Evolutionary conservation across 1,139 yeast genomes (phyloP).

Genomic region (Pneumocystis wakefieldiae): DNA sequence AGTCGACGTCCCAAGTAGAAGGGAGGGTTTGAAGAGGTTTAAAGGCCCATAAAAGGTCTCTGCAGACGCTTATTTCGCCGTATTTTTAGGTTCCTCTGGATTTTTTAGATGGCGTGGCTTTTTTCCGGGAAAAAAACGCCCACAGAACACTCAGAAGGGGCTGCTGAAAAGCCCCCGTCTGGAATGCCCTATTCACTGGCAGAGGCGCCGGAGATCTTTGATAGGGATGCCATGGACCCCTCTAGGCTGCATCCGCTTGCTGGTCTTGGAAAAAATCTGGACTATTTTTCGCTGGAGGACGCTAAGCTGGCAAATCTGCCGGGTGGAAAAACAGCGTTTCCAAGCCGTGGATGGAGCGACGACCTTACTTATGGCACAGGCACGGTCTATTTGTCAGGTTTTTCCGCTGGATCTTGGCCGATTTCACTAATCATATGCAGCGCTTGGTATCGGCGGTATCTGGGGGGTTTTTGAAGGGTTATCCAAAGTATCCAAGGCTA

Average conservation of each 20-base stretch:
- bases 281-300: conserved; percentile 78
- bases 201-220: background rate
- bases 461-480: conserved; percentile 82
- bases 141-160: background rate
- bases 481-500: conserved; percentile 56
- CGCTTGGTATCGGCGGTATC: conserved; percentile 68
- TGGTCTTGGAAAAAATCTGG: conserved; percentile 71
- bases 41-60: too few species aligned
- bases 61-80: too few species aligned
- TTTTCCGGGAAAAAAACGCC: background rate
- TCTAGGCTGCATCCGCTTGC: conserved; percentile 82
- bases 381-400: conserved; percentile 49
- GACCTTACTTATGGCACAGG: conserved; percentile 97
- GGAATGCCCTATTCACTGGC: background rate
- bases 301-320: conserved; percentile 60
- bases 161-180: background rate
- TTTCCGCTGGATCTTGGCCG: background rate
- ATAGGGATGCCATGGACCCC: conserved; percentile 31
- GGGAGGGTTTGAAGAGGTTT: too few species aligned
- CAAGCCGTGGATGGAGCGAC: conserved; percentile 93
- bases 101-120: background rate
- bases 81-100: too few species aligned
- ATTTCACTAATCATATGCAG: conserved; percentile 19
- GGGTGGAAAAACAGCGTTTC: conserved; percentile 79
- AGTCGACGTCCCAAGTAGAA: too few species aligned